Base-by-base conservation (phyloP, 2,329 filamentous ascomycete species). In the Pestalotiopsis sp. region DNA sequence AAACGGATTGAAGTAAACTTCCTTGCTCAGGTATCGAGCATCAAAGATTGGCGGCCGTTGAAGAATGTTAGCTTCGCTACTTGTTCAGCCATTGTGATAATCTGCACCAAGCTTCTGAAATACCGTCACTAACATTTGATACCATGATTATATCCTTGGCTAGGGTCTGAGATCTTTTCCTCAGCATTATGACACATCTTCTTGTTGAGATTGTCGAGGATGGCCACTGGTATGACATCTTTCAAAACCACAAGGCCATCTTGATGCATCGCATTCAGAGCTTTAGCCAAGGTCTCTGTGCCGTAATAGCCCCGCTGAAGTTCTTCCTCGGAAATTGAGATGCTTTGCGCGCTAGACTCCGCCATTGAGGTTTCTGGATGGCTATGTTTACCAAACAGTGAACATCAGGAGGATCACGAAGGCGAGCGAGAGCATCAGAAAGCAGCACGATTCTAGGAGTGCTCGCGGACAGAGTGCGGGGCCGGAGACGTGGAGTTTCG, bases 1-100 rank as follows among this genome's bases (percentile, higher is more conserved):
- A 68, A 80, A 82, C 0, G 78, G 74, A 69, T 83, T 82, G 73
- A 82, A 83, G 70, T 81, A 82, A 3, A 83, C 73, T 71, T 82
- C 80, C 60, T 80, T 74, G 68, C 78, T 76, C 1, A 81, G 72
- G 39, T 76, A 75, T 9, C 77, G 72, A 2, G 75, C 64, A 25
- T 80, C 70, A 17, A 70, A 77, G 14, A 82, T 67, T 5, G 80
- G 81, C 9, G 80, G 79, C 12, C 73, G 74, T 69, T 83, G 80
- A 3, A 83, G 74, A 68, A 83, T 78, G 69, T 82, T 82, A 20
- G 80, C 79, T 80, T 27, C 25, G 12, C 4, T 27, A 17, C 9
- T 25, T 11, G 1, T 12, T 62, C 14, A 20, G 14, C 5, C 36
- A 31, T 25, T n/a, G 13, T 9, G 23, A 64, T 11, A 23, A 36